A percentile compares a stretch with the other conserved stretches of the same genome.
Conservation (phyloP, 2,329 filamentous ascomycete genomes). For the Bipolaris bicolor region DNA sequence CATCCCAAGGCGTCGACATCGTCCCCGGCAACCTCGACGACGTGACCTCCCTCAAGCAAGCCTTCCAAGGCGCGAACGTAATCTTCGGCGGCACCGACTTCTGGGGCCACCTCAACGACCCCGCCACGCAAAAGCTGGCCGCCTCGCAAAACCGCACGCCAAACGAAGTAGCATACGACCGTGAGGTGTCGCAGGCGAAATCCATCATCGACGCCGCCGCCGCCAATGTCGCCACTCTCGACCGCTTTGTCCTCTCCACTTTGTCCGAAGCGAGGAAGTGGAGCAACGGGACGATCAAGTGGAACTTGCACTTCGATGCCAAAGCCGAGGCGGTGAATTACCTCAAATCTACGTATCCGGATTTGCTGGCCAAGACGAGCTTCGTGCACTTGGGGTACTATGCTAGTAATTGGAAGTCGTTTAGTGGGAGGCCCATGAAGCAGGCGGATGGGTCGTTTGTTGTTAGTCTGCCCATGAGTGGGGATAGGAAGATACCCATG, state of each 20-base stretch:
- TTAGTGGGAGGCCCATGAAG: constrained; percentile 24
- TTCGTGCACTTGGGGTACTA: constrained; percentile 35
- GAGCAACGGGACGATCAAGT: constrained; percentile 43
- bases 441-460: constrained; percentile 27
- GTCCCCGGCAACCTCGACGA: constrained; percentile 25
- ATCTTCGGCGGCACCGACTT: constrained; percentile 53
- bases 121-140: constrained; percentile 19
- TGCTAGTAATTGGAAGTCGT: constrained; percentile 30
- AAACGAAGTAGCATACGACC: constrained; percentile 31
- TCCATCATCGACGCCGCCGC: constrained; percentile 51
- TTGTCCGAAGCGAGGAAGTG: constrained; percentile 44
- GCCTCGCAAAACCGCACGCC: constrained; percentile 29
- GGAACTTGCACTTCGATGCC: constrained; percentile 51
- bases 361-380: constrained; percentile 36
- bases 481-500: constrained; percentile 28
- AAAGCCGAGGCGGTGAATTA: constrained; percentile 51
- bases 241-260: constrained; percentile 55
- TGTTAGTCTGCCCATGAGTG: constrained; percentile 27
- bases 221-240: constrained; percentile 40
- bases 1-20: constrained; percentile 27
- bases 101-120: constrained; percentile 29
- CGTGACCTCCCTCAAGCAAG: constrained; percentile 17
- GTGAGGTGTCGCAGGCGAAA: not conserved
- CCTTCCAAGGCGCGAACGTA: constrained; percentile 24
- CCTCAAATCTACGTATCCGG: constrained; percentile 43